Evolutionary conservation across 768 basidiomycete genomes (phyloP), one percentile per base, ranked within the genome.

Genomic region (Sutorius australiensis): DNA sequence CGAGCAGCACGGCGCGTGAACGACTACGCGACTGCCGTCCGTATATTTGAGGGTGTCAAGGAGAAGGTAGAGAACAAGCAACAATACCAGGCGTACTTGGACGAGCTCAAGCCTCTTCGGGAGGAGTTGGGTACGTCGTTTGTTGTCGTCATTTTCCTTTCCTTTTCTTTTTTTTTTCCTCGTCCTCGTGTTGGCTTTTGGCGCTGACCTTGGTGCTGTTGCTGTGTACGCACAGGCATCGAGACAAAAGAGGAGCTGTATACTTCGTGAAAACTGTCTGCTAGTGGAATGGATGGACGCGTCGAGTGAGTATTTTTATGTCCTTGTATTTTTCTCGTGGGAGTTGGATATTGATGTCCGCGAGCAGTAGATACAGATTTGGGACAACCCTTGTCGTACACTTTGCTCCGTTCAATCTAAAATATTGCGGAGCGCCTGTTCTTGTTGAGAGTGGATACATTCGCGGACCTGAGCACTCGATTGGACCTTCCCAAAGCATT

Each of bases 51-150:
- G 80, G 97, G 95, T 55, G 72, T 99, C 64, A 87, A 82, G 77
- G 93, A 94, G 74, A 98, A 99, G 80, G 94, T 97, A 43, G 97
- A 99, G 80, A 98, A 95, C 77, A 89, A 89, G 77, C 75, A 83
- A 53, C 97, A 98, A 74, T 98, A 98, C 68, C 77, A 92, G 76
- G 84, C 86, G 31, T 98, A 99, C 71, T 75, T 99, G 67, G 82
- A 90, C 13, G 95, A 98, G 74, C 79, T 97, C 61, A 92, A 89
- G 72, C 79, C 83, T 48, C 75, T 97, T 59, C 81, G 91, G 61
- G 86, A 95, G 68, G 95, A 99, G 76, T 80, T 99, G 54, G 95
- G 95, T 97, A 58, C 61, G 73, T 71, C 34, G 4, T 46, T 17
- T 5, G 7, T 5, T 8, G 7, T 1, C 12, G 12, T 43, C 10